Conservation (phyloP, 257 asterid species). For the Fraxinus cuspidata region DNA sequence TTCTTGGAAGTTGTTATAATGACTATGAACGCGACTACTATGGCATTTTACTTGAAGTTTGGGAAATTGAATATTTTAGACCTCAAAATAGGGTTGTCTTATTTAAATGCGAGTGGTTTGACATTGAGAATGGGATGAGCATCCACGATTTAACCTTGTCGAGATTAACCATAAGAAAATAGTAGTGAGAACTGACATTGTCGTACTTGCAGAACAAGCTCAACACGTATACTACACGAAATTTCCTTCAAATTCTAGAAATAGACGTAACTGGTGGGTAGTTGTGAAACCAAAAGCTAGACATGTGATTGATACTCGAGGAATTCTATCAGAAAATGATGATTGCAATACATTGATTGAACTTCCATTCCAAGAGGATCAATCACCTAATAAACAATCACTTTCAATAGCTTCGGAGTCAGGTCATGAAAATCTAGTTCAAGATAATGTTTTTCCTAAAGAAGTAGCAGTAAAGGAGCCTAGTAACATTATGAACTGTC, state of each 20-base stretch:
- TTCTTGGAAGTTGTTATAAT: not conserved
- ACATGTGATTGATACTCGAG: not conserved
- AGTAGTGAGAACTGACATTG: not conserved
- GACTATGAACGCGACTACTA: not conserved
- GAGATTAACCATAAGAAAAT: not conserved
- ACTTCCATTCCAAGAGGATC: constrained; percentile 11
- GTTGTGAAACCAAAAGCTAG: not conserved
- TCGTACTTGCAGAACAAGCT: constrained; percentile 12
- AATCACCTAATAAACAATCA: constrained; percentile 13
- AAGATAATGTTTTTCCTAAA: no score
- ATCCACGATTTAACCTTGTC: not conserved
- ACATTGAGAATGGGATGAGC: not conserved
- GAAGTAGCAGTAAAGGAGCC: no score
- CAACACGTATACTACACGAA: not conserved
- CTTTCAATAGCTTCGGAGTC: not conserved
- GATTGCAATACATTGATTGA: not conserved
- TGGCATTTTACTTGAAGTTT: not conserved
- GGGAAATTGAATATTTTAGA: not conserved
- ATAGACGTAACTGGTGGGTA: not conserved
- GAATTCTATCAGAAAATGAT: no score
- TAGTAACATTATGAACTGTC: not conserved
- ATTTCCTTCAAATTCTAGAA: constrained; percentile 5
- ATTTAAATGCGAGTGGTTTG: constrained; percentile 4
- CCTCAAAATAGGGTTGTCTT: not conserved
- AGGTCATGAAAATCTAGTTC: not conserved